phyloP scores from a whole-genome alignment of 768 basidiomycete genomes.

The Panaeolus cyanescens region DNA sequence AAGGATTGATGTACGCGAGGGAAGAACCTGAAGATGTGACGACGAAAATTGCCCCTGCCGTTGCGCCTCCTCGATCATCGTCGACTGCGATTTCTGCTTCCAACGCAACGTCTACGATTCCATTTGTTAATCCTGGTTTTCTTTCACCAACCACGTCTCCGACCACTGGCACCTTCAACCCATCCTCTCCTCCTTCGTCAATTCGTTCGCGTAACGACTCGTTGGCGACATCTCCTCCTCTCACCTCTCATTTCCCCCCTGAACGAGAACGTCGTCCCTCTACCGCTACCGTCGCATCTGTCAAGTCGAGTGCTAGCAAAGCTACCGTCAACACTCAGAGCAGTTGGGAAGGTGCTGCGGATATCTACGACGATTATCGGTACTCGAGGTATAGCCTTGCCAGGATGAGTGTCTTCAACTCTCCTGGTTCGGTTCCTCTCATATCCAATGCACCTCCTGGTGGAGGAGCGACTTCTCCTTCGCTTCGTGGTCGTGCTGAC shows the following conservation, averaged over 20 bases:
- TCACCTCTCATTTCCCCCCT: constrained; percentile 11
- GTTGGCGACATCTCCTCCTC: constrained; percentile 1
- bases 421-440: not conserved
- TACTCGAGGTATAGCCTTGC: constrained; percentile 65
- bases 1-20: constrained; percentile 22
- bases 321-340: constrained; percentile 12
- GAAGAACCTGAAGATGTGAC: constrained; percentile 18
- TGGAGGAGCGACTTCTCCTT: not conserved
- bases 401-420: constrained; percentile 24
- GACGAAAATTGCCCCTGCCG: not conserved
- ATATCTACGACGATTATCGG: constrained; percentile 82
- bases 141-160: constrained; percentile 11
- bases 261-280: constrained; percentile 27
- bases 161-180: constrained; percentile 13
- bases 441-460: not conserved
- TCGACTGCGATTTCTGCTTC: not conserved
- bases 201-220: not conserved
- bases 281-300: constrained; percentile 19
- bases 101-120: not conserved
- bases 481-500: not conserved
- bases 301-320: constrained; percentile 5
- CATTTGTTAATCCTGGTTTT: not conserved
- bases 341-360: constrained; percentile 66
- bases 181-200: not conserved
- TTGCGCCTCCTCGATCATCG: not conserved